Evolutionary conservation across 2,329 filamentous ascomycete species (phyloP), one percentile per base, ranked within the genome.

Genomic region (Pestalotiopsis sp.): DNA sequence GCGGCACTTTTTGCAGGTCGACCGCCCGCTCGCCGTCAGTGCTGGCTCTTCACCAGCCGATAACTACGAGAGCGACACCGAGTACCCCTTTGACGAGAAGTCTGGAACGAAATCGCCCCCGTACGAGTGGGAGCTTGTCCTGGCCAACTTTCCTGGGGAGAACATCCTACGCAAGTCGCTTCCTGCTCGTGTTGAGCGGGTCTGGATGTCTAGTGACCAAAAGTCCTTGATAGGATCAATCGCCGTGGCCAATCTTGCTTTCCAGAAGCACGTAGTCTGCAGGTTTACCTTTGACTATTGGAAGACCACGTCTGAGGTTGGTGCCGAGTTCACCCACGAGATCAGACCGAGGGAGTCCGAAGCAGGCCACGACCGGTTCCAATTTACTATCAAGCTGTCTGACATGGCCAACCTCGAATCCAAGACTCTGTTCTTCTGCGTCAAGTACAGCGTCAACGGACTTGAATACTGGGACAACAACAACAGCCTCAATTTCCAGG

Each of bases 391-490:
- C 84, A 95, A 95, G 84, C 82, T 99, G 68, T 91, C 94, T 23
- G 96, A 99, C 77, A 91, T 94, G 75, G 93, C 93, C 59, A 95
- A 98, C 79, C 86, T 99, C 60, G 95, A 98, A 80, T 89, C 90
- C 72, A 98, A 98, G 86, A 97, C 94, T 0, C 85, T 99, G 77
- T 94, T 95, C 80, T 90, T 98, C 77, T 98, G 96, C 80, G 87
- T 98, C 64, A 92, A 94, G 65, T 99, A 98, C 81, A 89, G 84
- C 52, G 94, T 97, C 69, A 91, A 91, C 71, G 93, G 94, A 20
- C 87, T 92, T 71, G 95, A 98, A 75, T 93, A 90, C 80, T 99
- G 96, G 96, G 96, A 99, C 82, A 99, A 95, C 86, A 99, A 99
- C 79, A 85, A 85, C 74, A 84, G 85, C 38, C 88, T 90, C 80